Percentiles rank a stretch among this genome's conserved stretches.
These are phyloP conservation scores for Xylaria digitata DNA, from an alignment of 2,329 filamentous ascomycete genomes.

Conservation along the genomic window DNA sequence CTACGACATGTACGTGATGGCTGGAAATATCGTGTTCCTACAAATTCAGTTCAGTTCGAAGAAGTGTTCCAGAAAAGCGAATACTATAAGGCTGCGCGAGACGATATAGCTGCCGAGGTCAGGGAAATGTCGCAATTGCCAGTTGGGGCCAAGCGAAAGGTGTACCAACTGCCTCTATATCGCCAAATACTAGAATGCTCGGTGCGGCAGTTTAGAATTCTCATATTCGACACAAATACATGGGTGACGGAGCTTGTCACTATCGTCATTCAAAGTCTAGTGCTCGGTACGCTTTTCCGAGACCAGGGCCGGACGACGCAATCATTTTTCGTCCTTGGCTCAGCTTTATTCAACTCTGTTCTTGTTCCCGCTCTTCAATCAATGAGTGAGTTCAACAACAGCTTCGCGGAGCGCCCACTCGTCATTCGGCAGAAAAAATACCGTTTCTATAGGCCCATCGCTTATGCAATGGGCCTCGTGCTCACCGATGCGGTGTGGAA, in stretches of 20 bases:
- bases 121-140: background rate
- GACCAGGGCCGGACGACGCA: constrained; percentile 35
- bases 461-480: constrained; percentile 39
- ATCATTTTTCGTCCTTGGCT: constrained; percentile 42
- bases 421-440: constrained; percentile 53
- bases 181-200: constrained; percentile 54
- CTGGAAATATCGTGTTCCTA: constrained; percentile 56
- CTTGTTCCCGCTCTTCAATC: constrained; percentile 61
- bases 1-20: constrained; percentile 56
- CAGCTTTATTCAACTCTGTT: constrained; percentile 59
- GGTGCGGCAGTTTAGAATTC: constrained; percentile 55
- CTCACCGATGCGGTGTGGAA: constrained; percentile 56
- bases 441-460: constrained; percentile 46
- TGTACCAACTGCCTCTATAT: constrained; percentile 44
- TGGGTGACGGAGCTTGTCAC: constrained; percentile 36
- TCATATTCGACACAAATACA: constrained; percentile 29
- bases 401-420: constrained; percentile 36
- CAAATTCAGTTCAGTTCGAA: constrained; percentile 69
- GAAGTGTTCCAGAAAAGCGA: constrained; percentile 43
- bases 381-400: constrained; percentile 59
- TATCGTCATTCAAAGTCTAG: constrained; percentile 37
- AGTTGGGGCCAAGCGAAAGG: constrained; percentile 2
- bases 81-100: constrained; percentile 22
- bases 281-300: constrained; percentile 40
- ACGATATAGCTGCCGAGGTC: no score